Conservation (phyloP, 345 rosid species). For the Hibiscus tridactylites region DNA sequence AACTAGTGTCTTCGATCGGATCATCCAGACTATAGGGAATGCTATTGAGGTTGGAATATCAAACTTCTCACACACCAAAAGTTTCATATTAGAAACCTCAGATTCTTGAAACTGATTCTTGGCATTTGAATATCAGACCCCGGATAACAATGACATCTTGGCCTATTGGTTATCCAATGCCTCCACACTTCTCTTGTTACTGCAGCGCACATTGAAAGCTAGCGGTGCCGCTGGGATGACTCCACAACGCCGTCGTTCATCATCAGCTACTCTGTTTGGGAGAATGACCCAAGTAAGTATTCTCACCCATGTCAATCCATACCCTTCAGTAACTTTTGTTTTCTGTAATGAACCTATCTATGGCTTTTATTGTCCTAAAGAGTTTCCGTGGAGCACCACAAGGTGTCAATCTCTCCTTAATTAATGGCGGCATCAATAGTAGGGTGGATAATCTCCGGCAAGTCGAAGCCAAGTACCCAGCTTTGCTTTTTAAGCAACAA, state of each 20-base stretch:
- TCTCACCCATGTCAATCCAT: constrained; percentile 5
- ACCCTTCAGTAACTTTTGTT: constrained; percentile 3
- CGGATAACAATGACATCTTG: constrained; percentile 74
- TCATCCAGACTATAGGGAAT: constrained; percentile 84
- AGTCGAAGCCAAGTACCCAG: constrained; percentile 98
- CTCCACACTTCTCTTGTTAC: constrained; percentile 83
- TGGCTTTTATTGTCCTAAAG: constrained; percentile 21
- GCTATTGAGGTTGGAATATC: constrained; percentile 70
- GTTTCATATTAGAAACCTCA: not conserved
- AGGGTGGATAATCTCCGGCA: constrained; percentile 66
- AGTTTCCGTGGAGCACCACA: constrained; percentile 92
- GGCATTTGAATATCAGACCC: constrained; percentile 42
- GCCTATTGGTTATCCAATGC: constrained; percentile 96
- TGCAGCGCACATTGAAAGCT: constrained; percentile 85
- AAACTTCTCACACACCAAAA: not conserved
- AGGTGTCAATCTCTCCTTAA: constrained; percentile 69
- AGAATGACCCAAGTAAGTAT: constrained; percentile 75
- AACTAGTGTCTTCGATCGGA: constrained; percentile 82
- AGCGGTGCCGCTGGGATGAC: constrained; percentile 97
- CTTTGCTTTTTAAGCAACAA: constrained; percentile 92
- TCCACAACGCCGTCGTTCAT: constrained; percentile 90
- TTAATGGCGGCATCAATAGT: constrained; percentile 47
- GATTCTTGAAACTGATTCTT: constrained; percentile 14
- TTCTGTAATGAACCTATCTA: constrained; percentile 5
- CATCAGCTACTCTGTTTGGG: constrained; percentile 88